Percentiles rank a stretch among this genome's conserved stretches.
Evolutionary conservation across 495 filamentous ascomycete genomes (phyloP).

Genomic region (Talaromyces proteolyticus): DNA sequence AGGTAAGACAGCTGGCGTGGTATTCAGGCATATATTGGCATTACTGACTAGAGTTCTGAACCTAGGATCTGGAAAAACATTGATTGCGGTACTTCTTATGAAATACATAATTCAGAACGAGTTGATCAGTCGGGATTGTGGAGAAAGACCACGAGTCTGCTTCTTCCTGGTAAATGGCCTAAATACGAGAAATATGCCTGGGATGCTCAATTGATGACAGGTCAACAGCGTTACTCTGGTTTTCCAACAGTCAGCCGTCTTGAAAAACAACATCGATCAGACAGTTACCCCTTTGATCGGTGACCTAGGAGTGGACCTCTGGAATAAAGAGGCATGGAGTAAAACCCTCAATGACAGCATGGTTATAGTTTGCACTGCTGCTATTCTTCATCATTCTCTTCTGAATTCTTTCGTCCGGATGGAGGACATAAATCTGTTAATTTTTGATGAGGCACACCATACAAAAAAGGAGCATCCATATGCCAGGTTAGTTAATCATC

Average conservation of each 20-base stretch:
- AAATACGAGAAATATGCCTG: background rate
- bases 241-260: slow-evolving; percentile 81
- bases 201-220: slow-evolving; percentile 23
- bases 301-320: slow-evolving; percentile 60
- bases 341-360: slow-evolving; percentile 63
- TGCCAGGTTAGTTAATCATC: slow-evolving; percentile 47
- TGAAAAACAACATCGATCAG: slow-evolving; percentile 79
- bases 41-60: slow-evolving; percentile 7
- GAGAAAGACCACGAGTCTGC: slow-evolving; percentile 55
- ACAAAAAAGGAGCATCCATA: slow-evolving; percentile 94
- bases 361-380: slow-evolving; percentile 92
- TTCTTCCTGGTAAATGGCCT: slow-evolving; percentile 71
- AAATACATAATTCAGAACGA: slow-evolving; percentile 74
- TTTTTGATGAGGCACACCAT: slow-evolving; percentile 97
- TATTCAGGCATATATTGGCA: background rate
- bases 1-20: slow-evolving; percentile 37
- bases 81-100: slow-evolving; percentile 87
- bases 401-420: slow-evolving; percentile 77
- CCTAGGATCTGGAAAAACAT: slow-evolving; percentile 90
- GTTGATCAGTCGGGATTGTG: slow-evolving; percentile 59
- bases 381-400: slow-evolving; percentile 75
- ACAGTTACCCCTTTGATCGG: slow-evolving; percentile 76
- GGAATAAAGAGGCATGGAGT: slow-evolving; percentile 63
- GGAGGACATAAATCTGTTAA: slow-evolving; percentile 78
- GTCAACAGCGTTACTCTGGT: slow-evolving; percentile 86